These are phyloP conservation scores for Fusarium lateritium DNA, from an alignment of 2,329 filamentous ascomycete genomes.

Conservation along the genomic window DNA sequence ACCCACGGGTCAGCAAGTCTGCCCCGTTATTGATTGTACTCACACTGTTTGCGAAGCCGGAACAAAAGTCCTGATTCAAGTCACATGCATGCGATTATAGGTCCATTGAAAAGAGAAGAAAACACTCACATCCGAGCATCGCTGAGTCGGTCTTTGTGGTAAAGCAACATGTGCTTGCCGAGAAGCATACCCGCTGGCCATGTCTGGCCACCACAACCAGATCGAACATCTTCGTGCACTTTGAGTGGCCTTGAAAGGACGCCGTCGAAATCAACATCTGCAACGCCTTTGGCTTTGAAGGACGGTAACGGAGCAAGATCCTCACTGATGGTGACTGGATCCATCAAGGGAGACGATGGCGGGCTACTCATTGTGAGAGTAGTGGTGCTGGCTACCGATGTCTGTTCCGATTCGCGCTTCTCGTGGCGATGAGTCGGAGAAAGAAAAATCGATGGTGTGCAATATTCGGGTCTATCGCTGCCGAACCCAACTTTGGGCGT, in stretches of 20 bases:
- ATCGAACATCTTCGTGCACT: conserved; percentile 86
- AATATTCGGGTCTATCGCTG: conserved; percentile 18
- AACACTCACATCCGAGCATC: conserved; percentile 77
- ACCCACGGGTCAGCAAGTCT: conserved; percentile 42
- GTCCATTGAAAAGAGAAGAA: conserved; percentile 7
- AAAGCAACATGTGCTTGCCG: conserved; percentile 86
- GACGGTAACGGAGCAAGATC: conserved; percentile 72
- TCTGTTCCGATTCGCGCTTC: not conserved
- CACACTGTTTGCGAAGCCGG: conserved; percentile 22
- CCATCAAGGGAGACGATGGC: conserved; percentile 65
- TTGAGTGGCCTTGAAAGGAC: conserved; percentile 78
- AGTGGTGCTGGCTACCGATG: conserved; percentile 1
- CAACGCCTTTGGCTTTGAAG: conserved; percentile 69
- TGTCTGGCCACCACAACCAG: conserved; percentile 92
- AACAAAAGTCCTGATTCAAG: conserved; percentile 8
- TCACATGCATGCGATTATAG: conserved; percentile 23
- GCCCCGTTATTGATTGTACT: conserved; percentile 14
- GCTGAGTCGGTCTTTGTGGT: conserved; percentile 74
- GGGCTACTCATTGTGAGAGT: conserved; percentile 50
- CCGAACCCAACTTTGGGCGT: not conserved
- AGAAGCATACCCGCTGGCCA: conserved; percentile 96
- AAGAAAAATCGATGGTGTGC: conserved; percentile 7
- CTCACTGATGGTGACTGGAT: conserved; percentile 66
- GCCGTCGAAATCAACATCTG: conserved; percentile 77
- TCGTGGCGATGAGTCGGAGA: not conserved